Conservation (phyloP, 2,329 filamentous ascomycete species). For the Monosporascus sp. region DNA sequence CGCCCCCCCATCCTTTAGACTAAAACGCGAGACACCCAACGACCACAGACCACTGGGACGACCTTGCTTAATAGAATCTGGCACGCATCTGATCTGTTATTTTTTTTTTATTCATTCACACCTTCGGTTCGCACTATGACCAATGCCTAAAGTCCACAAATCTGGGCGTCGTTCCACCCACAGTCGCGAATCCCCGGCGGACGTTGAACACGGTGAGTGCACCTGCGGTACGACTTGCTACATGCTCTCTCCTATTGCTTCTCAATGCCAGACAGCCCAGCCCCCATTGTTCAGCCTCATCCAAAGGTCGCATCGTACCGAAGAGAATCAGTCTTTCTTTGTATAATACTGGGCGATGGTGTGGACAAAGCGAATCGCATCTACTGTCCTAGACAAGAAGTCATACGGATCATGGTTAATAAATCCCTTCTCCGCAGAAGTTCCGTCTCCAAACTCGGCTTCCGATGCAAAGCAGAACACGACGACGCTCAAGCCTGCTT, state of each 20-base stretch:
- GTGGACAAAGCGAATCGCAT: background rate
- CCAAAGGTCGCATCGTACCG: too few relatives aligned
- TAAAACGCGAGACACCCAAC: too few relatives aligned
- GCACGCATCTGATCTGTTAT: background rate
- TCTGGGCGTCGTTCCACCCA: conserved; percentile 10
- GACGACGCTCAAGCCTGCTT: conserved; percentile 17
- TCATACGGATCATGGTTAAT: conserved; percentile 13
- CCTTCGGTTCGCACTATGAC: conserved; percentile 5
- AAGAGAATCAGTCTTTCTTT: background rate
- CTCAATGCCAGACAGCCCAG: too few relatives aligned
- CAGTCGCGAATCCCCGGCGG: conserved; percentile 9
- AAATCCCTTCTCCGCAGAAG: conserved; percentile 9
- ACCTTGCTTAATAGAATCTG: background rate
- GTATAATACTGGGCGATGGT: background rate
- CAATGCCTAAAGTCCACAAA: conserved; percentile 28
- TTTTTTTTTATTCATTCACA: background rate
- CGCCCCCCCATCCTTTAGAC: too few relatives aligned
- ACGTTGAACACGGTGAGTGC: conserved; percentile 23
- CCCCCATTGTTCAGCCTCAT: too few relatives aligned
- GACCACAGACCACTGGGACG: too few relatives aligned
- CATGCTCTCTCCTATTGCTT: conserved; percentile 1
- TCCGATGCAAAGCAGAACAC: conserved; percentile 14
- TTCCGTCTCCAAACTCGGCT: conserved; percentile 14
- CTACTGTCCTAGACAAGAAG: background rate
- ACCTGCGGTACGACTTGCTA: conserved; percentile 7